Evolutionary conservation across 805 yeast species (phyloP).

Genomic region (Candida mattraensis): DNA sequence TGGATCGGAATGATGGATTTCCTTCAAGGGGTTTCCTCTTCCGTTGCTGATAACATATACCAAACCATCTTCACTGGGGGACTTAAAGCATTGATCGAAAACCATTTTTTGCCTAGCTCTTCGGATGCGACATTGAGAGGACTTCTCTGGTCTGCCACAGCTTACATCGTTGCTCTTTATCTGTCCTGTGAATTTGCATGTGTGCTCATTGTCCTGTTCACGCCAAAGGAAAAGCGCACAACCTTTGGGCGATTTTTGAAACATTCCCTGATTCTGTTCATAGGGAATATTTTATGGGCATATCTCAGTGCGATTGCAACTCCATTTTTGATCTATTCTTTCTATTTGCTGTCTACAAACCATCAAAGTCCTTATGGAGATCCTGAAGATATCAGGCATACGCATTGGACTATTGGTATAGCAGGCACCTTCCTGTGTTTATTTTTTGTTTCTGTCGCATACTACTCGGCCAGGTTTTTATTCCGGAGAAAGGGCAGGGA

Average conservation of each 20-base stretch:
- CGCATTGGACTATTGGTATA: constrained; percentile 29
- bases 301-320: constrained; percentile 39
- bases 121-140: constrained; percentile 37
- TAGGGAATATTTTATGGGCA: constrained; percentile 37
- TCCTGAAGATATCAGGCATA: constrained; percentile 13
- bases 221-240: constrained; percentile 9
- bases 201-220: constrained; percentile 9
- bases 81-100: constrained; percentile 38
- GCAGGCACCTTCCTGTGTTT: constrained; percentile 36
- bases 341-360: constrained; percentile 22
- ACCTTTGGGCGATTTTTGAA: constrained; percentile 14
- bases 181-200: constrained; percentile 11
- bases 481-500: constrained; percentile 19
- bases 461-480: constrained; percentile 36
- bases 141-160: constrained; percentile 39
- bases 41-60: constrained; percentile 38
- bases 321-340: constrained; percentile 44
- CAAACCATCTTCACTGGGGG: constrained; percentile 43
- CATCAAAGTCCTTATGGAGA: constrained; percentile 22
- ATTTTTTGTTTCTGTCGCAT: constrained; percentile 35
- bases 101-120: constrained; percentile 19
- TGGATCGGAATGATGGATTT: constrained; percentile 56
- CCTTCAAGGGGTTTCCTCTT: constrained; percentile 7
- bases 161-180: constrained; percentile 28
- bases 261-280: constrained; percentile 27